Percentiles rank a stretch among this genome's conserved stretches.
Evolutionary conservation across 495 filamentous ascomycete genomes (phyloP).

Genomic region (Lindgomyces ingoldianus): DNA sequence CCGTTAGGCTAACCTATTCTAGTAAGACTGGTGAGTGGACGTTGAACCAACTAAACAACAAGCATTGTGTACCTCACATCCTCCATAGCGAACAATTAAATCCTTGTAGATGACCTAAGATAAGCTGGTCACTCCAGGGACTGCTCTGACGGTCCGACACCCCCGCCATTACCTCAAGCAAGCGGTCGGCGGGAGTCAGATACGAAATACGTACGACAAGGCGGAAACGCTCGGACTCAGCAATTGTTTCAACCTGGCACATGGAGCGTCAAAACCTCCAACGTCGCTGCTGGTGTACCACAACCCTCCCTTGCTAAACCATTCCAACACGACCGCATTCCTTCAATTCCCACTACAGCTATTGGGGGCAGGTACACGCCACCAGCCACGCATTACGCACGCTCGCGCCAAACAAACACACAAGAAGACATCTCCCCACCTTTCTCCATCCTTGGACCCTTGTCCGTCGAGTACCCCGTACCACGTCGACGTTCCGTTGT

Average conservation of each 20-base stretch:
- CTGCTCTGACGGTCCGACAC: too few species aligned
- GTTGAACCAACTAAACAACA: not conserved
- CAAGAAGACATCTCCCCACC: not conserved
- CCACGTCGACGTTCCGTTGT: not conserved
- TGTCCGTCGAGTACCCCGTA: constrained; percentile 2
- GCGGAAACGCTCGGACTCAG: not conserved
- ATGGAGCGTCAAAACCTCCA: not conserved
- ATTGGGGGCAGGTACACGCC: not conserved
- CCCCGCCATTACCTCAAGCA: not conserved
- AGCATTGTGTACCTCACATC: not conserved
- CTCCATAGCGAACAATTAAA: not conserved
- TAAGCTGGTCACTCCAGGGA: too few species aligned
- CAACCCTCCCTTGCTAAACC: not conserved
- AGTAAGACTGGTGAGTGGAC: not conserved
- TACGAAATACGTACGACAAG: not conserved
- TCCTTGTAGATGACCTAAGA: too few species aligned
- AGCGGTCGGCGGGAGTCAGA: not conserved
- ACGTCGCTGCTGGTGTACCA: too few species aligned
- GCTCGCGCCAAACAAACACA: not conserved
- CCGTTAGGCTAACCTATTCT: not conserved
- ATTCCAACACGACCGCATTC: too few species aligned
- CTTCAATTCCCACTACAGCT: not conserved
- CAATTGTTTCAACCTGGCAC: not conserved
- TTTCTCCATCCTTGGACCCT: constrained; percentile 3
- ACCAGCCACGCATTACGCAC: not conserved